Evolutionary conservation across 2,329 filamentous ascomycete species (phyloP).

Genomic region (Thelonectria rubi): DNA sequence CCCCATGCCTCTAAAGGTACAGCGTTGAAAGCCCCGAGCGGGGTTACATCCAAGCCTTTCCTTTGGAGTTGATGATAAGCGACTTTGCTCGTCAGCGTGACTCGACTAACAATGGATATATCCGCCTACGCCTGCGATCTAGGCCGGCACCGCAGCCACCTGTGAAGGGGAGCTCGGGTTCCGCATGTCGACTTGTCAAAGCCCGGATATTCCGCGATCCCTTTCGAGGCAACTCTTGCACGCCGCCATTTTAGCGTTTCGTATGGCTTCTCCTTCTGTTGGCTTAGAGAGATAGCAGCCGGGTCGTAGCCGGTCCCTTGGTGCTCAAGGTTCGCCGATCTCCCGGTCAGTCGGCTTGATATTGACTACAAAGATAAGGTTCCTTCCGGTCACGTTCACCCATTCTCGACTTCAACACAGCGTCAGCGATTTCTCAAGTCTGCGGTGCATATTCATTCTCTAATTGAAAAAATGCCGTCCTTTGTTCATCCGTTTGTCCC

Average conservation of each 20-base stretch:
- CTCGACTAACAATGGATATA: background rate
- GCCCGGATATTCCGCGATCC: conserved; percentile 4
- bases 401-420: background rate
- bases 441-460: background rate
- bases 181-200: background rate
- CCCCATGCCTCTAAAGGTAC: too few relatives aligned
- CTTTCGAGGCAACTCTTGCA: conserved; percentile 15
- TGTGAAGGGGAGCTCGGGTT: conserved; percentile 3
- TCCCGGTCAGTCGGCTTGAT: background rate
- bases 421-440: background rate
- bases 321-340: conserved; percentile 3
- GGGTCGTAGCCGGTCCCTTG: background rate
- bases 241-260: conserved; percentile 4
- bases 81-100: background rate
- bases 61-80: conserved; percentile 21
- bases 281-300: background rate
- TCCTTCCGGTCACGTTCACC: background rate
- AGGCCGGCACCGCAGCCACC: background rate
- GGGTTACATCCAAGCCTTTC: conserved; percentile 12
- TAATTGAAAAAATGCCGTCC: background rate
- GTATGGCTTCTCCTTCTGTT: background rate
- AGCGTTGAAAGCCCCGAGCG: background rate
- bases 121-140: background rate
- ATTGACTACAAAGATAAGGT: background rate
- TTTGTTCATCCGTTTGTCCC: conserved; percentile 9